Evolutionary conservation across 805 yeast genomes (phyloP).

Genomic region (Metschnikowia baotianmanensis): DNA sequence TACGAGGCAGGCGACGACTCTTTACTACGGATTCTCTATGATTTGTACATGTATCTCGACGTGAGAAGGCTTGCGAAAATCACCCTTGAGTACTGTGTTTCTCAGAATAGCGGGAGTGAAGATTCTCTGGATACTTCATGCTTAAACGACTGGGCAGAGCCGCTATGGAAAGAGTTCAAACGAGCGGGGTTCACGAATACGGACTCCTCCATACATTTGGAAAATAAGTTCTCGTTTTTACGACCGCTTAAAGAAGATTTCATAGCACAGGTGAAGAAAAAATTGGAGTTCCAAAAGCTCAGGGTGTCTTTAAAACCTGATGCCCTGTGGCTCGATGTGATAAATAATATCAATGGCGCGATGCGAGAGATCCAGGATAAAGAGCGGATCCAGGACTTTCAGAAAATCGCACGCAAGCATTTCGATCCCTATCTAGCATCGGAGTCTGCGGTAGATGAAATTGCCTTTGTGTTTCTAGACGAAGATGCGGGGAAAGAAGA

Average conservation of each 20-base stretch:
- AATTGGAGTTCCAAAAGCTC: constrained; percentile 11
- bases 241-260: constrained; percentile 31
- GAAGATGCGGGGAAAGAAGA: not conserved
- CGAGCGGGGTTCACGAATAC: not conserved
- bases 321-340: constrained; percentile 27
- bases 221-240: constrained; percentile 27
- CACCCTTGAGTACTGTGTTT: constrained; percentile 57
- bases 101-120: constrained; percentile 42
- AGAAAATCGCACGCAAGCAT: constrained; percentile 43
- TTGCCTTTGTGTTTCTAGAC: constrained; percentile 30
- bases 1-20: constrained; percentile 67
- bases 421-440: constrained; percentile 53
- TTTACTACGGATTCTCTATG: constrained; percentile 48
- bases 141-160: constrained; percentile 17
- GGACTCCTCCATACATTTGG: not conserved
- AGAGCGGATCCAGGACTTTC: constrained; percentile 30
- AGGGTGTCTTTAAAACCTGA: constrained; percentile 7
- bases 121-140: constrained; percentile 36
- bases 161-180: constrained; percentile 1
- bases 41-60: constrained; percentile 50
- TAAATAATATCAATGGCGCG: constrained; percentile 33
- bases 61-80: constrained; percentile 50
- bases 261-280: constrained; percentile 21
- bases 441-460: constrained; percentile 46
- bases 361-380: constrained; percentile 32